A percentile compares a stretch with the other conserved stretches of the same genome.
Evolutionary conservation across 2,329 filamentous ascomycete species (phyloP).

Genomic region (Ascochyta clinopodiicola): DNA sequence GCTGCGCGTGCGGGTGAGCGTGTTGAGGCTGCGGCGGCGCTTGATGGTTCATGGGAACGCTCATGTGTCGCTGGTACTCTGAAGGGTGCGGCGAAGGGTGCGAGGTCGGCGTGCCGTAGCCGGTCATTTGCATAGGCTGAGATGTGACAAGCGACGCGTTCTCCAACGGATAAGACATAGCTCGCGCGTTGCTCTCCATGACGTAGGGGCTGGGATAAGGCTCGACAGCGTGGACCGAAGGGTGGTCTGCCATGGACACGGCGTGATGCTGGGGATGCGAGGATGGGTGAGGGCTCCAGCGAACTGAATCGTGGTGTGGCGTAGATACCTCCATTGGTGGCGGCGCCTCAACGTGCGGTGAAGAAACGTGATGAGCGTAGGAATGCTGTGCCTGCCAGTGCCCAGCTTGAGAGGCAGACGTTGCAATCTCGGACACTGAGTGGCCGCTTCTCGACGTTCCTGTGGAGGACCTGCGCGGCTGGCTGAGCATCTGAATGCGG

Average conservation of each 20-base stretch:
- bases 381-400: conserved; percentile 48
- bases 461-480: conserved; percentile 46
- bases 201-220: conserved; percentile 47
- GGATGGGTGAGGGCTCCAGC: conserved; percentile 45
- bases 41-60: conserved; percentile 43
- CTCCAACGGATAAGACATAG: conserved; percentile 51
- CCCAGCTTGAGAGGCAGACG: conserved; percentile 44
- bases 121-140: conserved; percentile 47
- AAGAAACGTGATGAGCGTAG: conserved; percentile 42
- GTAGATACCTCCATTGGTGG: conserved; percentile 38
- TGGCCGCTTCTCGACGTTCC: conserved; percentile 48
- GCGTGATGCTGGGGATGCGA: conserved; percentile 42
- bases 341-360: conserved; percentile 44
- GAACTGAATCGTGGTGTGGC: conserved; percentile 36
- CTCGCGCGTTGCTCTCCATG: conserved; percentile 46
- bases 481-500: conserved; percentile 49
- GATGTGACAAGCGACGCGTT: conserved; percentile 45
- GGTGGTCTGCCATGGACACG: conserved; percentile 43
- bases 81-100: conserved; percentile 46
- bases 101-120: conserved; percentile 47
- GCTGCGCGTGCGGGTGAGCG: conserved; percentile 32
- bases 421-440: conserved; percentile 46
- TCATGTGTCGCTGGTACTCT: conserved; percentile 48
- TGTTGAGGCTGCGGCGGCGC: conserved; percentile 37
- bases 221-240: conserved; percentile 41